Conservation (phyloP, 305 asterid species). For the Fraxinus xanthoxyloides region DNA sequence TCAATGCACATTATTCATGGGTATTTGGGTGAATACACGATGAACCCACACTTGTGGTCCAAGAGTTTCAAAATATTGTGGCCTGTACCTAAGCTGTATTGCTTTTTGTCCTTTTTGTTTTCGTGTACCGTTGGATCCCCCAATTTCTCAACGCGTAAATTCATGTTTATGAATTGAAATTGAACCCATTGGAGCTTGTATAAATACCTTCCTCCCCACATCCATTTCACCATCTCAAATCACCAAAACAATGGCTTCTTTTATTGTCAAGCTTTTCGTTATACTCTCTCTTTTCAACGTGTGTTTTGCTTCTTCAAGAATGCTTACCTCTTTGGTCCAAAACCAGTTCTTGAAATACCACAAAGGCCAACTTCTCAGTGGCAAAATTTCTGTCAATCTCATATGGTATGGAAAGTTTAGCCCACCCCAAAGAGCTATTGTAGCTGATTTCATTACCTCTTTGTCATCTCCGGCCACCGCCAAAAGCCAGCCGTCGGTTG, state of each 20-base stretch:
- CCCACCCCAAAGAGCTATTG: conserved; percentile 56
- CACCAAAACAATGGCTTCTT: conserved; percentile 27
- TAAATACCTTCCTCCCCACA: conserved; percentile 26
- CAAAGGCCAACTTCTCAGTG: conserved; percentile 61
- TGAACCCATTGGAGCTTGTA: neutral
- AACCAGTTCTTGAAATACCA: conserved; percentile 49
- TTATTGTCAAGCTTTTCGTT: conserved; percentile 20
- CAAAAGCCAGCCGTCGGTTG: conserved; percentile 44
- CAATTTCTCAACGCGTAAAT: conserved; percentile 8
- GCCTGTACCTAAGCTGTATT: conserved; percentile 38
- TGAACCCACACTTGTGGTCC: neutral
- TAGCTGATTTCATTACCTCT: conserved; percentile 59
- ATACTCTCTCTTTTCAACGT: conserved; percentile 26
- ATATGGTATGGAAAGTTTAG: conserved; percentile 74
- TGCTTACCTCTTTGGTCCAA: conserved; percentile 17
- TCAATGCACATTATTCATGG: neutral
- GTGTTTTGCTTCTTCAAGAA: conserved; percentile 31
- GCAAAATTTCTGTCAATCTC: conserved; percentile 50
- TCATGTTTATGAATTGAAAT: neutral
- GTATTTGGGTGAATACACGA: conserved; percentile 11
- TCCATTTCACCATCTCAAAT: neutral
- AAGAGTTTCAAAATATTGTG: neutral
- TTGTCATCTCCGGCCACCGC: conserved; percentile 26
- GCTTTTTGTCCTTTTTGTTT: conserved; percentile 27
- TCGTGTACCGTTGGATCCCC: neutral